Base-by-base conservation (phyloP, 2,329 filamentous ascomycete species). In the Pseudogymnoascus sp. region DNA sequence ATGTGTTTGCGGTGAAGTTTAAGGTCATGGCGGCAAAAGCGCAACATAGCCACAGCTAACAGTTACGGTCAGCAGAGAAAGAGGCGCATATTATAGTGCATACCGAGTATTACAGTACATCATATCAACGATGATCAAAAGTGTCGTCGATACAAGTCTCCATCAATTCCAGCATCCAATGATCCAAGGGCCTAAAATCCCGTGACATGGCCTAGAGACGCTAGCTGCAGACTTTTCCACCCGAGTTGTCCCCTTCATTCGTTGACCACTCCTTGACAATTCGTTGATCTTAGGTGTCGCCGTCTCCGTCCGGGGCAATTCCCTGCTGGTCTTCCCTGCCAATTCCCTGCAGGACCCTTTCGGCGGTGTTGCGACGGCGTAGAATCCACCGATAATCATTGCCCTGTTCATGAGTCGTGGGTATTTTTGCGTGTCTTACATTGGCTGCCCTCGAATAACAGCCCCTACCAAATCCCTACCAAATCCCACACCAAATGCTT, bases 321-420 rank as follows among this genome's bases (percentile, higher is more conserved):
- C 44, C 44, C 44, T 51, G 44, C 44, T 51, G n/a, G 44, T 51
- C 8, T n/a, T 51, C 9, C 44, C 44, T 51, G n/a, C 27, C 9
- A 15, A 15, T 51, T 31, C 44, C 44, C 44, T 51, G 44, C n/a
- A 33, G 44, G 44, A 51, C 44, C 44, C 44, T 51, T 51, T 27
- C 27, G 27, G 44, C 44, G n/a, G n/a, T 31, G 27, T 33, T 51
- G 27, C 44, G 44, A 51, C 44, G 44, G 44, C 44, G 44, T 31
- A 9, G 44, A 51, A 51, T 51, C 25, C 27, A 51, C 27, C 13
- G 44, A 31, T n/a, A 51, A 51, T 51, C 44, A 51, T 51, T 51
- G 44, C 44, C 44, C 44, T 51, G 44, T 51, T 51, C 31, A 51
- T 51, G 44, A 51, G 27, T 51, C 44, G 44, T 51, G 44, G 27